A percentile compares a stretch with the other conserved stretches of the same genome.
These are phyloP conservation scores for Hortiboletus flavorubellus DNA, from an alignment of 768 basidiomycete genomes.

Conservation along the genomic window DNA sequence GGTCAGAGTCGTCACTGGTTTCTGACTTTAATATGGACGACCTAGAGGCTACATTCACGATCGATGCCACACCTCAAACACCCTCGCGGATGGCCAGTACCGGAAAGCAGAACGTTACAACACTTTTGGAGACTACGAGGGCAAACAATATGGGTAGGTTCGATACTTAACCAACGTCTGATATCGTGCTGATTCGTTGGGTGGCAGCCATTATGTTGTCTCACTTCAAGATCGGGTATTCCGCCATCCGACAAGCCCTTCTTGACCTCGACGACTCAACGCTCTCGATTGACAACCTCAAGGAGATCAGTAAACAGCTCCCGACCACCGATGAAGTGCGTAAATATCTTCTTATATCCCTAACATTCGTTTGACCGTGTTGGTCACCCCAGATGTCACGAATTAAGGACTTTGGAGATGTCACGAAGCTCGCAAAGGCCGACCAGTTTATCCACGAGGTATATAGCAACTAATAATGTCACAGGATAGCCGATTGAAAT, in stretches of 20 bases:
- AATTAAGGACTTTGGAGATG: constrained; percentile 67
- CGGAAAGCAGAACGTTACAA: constrained; percentile 62
- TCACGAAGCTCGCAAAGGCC: constrained; percentile 71
- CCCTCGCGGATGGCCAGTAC: constrained; percentile 39
- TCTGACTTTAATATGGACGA: constrained; percentile 60
- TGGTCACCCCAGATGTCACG: constrained; percentile 46
- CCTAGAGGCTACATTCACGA: constrained; percentile 67
- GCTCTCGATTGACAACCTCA: constrained; percentile 73
- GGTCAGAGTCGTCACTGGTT: constrained; percentile 52
- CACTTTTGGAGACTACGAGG: constrained; percentile 73
- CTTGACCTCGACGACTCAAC: constrained; percentile 66
- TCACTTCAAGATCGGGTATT: constrained; percentile 60
- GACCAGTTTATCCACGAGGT: constrained; percentile 85
- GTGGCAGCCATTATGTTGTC: constrained; percentile 77
- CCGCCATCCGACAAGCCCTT: constrained; percentile 68
- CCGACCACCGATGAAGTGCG: constrained; percentile 82
- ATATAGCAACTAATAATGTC: constrained; percentile 7
- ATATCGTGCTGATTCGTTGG: constrained; percentile 2
- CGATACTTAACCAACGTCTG: neutral
- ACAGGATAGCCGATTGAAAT: constrained; percentile 1
- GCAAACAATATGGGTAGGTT: constrained; percentile 79
- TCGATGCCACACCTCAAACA: constrained; percentile 45
- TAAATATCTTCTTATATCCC: neutral
- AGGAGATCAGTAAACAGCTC: constrained; percentile 66
- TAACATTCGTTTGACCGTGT: neutral